Evolutionary conservation across 2,329 filamentous ascomycete species (phyloP).

Genomic region (Scorias spongiosa): DNA sequence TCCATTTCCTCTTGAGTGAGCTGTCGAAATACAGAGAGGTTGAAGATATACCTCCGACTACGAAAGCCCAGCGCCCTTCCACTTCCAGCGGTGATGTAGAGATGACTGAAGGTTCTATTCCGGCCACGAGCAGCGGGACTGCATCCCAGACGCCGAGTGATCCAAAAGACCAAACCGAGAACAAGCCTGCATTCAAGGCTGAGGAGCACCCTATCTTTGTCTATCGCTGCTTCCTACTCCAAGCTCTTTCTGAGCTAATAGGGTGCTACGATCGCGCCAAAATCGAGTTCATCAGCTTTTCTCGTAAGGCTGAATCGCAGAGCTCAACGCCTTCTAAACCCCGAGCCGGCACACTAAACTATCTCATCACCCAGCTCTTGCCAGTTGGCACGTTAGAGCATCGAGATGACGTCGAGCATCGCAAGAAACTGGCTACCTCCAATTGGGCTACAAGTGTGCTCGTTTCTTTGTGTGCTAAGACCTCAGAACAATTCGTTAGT

Average conservation of each 20-base stretch:
- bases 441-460: slow-evolving; percentile 74
- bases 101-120: slow-evolving; percentile 26
- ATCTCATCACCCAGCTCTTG: slow-evolving; percentile 69
- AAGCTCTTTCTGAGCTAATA: slow-evolving; percentile 79
- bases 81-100: slow-evolving; percentile 31
- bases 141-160: slow-evolving; percentile 10
- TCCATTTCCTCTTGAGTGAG: slow-evolving; percentile 88
- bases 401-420: slow-evolving; percentile 58
- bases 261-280: slow-evolving; percentile 89
- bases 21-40: slow-evolving; percentile 84
- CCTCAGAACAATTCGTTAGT: slow-evolving; percentile 56
- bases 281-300: slow-evolving; percentile 98
- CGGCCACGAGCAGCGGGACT: slow-evolving; percentile 4
- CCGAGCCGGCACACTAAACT: slow-evolving; percentile 81
- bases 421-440: slow-evolving; percentile 76
- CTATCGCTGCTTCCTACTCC: slow-evolving; percentile 87
- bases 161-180: slow-evolving; percentile 40
- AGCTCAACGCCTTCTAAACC: slow-evolving; percentile 86
- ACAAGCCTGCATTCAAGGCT: slow-evolving; percentile 69
- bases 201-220: slow-evolving; percentile 93
- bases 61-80: background rate
- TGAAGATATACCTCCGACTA: slow-evolving; percentile 54
- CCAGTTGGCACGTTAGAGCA: slow-evolving; percentile 51
- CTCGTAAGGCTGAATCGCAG: slow-evolving; percentile 71
- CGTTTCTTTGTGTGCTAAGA: slow-evolving; percentile 76